Conservation (phyloP, 768 basidiomycete genomes). For the Cystofilobasidium ferigula region DNA sequence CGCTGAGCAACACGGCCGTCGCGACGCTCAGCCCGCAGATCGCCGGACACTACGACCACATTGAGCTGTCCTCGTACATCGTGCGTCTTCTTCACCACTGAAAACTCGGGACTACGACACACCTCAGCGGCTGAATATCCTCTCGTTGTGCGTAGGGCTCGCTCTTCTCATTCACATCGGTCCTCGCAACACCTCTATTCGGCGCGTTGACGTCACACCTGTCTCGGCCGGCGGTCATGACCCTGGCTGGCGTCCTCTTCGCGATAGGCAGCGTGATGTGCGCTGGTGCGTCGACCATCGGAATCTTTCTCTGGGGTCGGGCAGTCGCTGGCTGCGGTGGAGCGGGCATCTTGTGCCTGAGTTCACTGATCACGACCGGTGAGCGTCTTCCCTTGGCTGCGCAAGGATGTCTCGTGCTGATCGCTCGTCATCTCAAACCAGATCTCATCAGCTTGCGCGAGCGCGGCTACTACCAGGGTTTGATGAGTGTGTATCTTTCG, state of each 20-base stretch:
- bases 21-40: constrained; percentile 11
- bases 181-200: constrained; percentile 14
- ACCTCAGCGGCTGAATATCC: too few species aligned
- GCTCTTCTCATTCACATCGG: constrained; percentile 7
- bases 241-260: constrained; percentile 7
- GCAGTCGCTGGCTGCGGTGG: constrained; percentile 14
- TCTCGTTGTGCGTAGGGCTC: constrained; percentile 9
- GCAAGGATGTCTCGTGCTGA: not conserved
- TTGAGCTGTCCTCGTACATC: constrained; percentile 18
- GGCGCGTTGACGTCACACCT: constrained; percentile 9
- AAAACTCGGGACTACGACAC: too few species aligned
- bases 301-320: constrained; percentile 4
- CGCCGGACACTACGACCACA: constrained; percentile 1
- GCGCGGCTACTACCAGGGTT: constrained; percentile 17
- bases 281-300: not conserved
- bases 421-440: not conserved
- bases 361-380: constrained; percentile 20
- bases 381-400: not conserved
- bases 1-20: constrained; percentile 13
- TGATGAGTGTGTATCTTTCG: constrained; percentile 15
- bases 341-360: constrained; percentile 16
- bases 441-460: constrained; percentile 17
- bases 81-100: not conserved
- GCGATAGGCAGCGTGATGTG: constrained; percentile 9
- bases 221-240: not conserved